Percentiles rank a stretch among this genome's conserved stretches.
These are phyloP conservation scores for Arthrobotrys pseudoclavata DNA, from an alignment of 2,329 filamentous ascomycete genomes.

Conservation along the genomic window DNA sequence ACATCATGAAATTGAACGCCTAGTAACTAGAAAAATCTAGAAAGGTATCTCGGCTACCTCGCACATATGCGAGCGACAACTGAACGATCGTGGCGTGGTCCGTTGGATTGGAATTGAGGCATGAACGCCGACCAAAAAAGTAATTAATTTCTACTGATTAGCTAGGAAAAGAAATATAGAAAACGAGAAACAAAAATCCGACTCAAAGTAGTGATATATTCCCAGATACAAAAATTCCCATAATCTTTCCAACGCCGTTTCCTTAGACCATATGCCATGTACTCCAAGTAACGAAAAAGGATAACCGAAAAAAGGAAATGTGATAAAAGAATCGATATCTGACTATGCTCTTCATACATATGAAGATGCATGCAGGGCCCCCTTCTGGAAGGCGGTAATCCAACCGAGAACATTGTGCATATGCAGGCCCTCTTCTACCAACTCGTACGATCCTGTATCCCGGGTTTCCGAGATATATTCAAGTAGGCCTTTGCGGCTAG, in stretches of 20 bases:
- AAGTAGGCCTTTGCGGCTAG: neutral
- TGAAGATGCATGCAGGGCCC: conserved; percentile 5
- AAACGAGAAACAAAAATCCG: conserved; percentile 13
- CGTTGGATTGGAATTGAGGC: conserved; percentile 18
- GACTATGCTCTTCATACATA: neutral
- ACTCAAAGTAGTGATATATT: conserved; percentile 16
- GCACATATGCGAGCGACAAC: conserved; percentile 26
- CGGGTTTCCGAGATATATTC: neutral
- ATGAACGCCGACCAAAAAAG: conserved; percentile 48
- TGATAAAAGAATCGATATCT: neutral
- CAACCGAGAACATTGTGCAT: conserved; percentile 9
- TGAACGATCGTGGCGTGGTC: conserved; percentile 20
- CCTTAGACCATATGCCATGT: conserved; percentile 20
- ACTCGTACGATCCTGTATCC: conserved; percentile 3
- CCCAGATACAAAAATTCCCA: neutral
- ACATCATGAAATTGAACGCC: too few species aligned
- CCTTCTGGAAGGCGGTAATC: conserved; percentile 40
- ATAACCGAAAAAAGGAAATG: neutral
- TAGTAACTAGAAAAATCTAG: neutral
- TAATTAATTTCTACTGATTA: conserved; percentile 12
- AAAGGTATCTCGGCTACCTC: conserved; percentile 19
- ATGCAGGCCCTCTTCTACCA: conserved; percentile 1
- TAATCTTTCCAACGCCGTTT: conserved; percentile 25
- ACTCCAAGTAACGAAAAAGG: neutral
- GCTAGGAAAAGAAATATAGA: conserved; percentile 7